Evolutionary conservation across 2,329 filamentous ascomycete species (phyloP), one percentile per base, ranked within the genome.

Genomic region (Phaeosphaeria sp.): DNA sequence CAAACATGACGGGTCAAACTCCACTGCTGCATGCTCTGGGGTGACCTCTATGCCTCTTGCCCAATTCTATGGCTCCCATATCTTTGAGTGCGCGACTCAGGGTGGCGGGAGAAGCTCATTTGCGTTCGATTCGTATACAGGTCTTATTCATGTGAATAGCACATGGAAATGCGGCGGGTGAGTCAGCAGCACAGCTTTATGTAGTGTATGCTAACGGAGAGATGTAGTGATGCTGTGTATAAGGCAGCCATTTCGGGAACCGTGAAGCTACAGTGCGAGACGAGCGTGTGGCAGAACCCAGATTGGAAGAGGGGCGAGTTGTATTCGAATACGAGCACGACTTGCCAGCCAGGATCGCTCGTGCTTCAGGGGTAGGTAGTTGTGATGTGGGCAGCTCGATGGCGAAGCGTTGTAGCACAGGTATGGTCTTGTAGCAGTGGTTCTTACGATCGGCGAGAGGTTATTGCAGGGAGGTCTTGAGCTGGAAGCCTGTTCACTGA

Each of bases 101-200:
- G 55, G 42, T 22, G 42, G 18, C 11, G 42, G 13, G 18, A 44
- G 22, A 18, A 22, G 18, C 3, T 59, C 52, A 20, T 63, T 63
- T 18, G 39, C 22, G n/a, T 41, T 53, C 25, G 58, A 61, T 21
- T 30, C 22, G 21, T 36, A 36, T 5, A 52, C 43, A 4, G 42
- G 27, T 11, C 46, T 53, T 11, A n/a, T 64, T 39, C 43, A 25
- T 3, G 36, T 64, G 11, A 50, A 57, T 15, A 46, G 49, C 39
- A 54, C 51, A n/a, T 64, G 58, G 55, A 58, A 23, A 17, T 64
- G 61, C 53, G 42, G 46, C n/a, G 42, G 54, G 61, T 64, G 44
- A 36, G 61, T 6, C 30, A 5, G 22, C 9, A 21, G 42, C 21
- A 11, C 42, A 17, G 5, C 4, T 18, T 44, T 18, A 22, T 22